Evolutionary conservation across 345 rosid species (phyloP), one percentile per base, ranked within the genome.

Genomic region (Eucalyptus polyanthemos): DNA sequence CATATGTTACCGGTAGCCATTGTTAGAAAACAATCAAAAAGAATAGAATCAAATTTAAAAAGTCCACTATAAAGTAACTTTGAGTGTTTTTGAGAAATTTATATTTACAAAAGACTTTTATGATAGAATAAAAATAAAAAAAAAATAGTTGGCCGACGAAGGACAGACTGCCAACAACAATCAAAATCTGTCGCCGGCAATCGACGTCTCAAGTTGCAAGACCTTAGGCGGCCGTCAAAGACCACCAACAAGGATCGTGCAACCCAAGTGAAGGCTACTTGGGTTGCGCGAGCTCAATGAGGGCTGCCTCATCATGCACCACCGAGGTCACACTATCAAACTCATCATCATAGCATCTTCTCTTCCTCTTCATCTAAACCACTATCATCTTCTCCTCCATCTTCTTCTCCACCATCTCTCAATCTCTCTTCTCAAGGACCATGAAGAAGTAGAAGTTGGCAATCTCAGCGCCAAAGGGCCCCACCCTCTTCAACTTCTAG

Each of bases 401-500:
- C 44, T 34, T 5, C 51, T 29, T 87, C 50, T 6, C n/a, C 37
- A 17, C 50, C 22, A 9, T 58, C 1, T 19, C 31, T 76, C 25
- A 22, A 86, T n/a, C 34, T 49, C 34, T 25, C 14, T 27, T 51
- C 24, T 50, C n/a, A 10, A 14, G 3, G 27, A 85, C 51, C 50
- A 94, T 91, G 94, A 94, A 94, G 93, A 94, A 53, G 87, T 92
- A 67, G 86, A 94, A 89, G 85, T 15, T 12, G 0, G 6, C 86
- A 50, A 5, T 83, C 14, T 7, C 86, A 1, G 9, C 54, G 4
- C 56, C 6, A 83, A 27, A 42, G 67, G 45, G 31, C 87, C 37
- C 17, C 76, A 91, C 92, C 91, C 88, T 88, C 87, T 93, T 96
- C 88, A 93, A 94, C 91, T 91, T 92, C 53, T 91, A 93, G 25